Conservation (phyloP, 108 stramenopile genomes). For the Fistulifera pelliculosa region DNA sequence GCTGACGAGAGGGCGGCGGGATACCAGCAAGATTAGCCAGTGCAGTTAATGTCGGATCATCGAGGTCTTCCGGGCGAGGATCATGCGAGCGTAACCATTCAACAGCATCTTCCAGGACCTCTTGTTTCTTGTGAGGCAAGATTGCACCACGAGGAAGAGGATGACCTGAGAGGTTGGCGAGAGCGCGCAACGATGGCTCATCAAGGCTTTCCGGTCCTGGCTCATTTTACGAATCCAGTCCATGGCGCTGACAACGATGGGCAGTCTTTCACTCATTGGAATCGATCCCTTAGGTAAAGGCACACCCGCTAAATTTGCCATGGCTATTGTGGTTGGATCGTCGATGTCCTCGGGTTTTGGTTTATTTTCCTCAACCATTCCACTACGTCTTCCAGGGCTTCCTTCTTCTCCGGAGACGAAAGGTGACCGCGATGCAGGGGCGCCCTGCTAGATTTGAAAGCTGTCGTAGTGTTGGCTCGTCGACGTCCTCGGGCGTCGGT, state of each 20-base stretch:
- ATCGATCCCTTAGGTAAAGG: constrained; percentile 1
- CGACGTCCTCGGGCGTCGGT: constrained; percentile 5
- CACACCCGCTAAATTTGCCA: constrained; percentile 7
- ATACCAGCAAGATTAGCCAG: constrained; percentile 12
- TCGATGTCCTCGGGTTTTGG: constrained; percentile 2
- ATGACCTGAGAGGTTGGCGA: constrained; percentile 6
- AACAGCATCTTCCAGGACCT: constrained; percentile 1
- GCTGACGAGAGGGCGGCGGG: not conserved
- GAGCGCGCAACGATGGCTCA: constrained; percentile 4
- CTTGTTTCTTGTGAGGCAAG: constrained; percentile 1
- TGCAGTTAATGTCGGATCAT: constrained; percentile 5
- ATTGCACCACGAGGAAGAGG: constrained; percentile 7
- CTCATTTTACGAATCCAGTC: constrained; percentile 25
- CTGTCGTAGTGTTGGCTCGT: constrained; percentile 8
- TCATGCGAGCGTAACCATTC: constrained; percentile 10
- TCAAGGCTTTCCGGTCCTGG: constrained; percentile 1
- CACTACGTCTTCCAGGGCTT: constrained; percentile 19
- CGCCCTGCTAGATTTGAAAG: constrained; percentile 4
- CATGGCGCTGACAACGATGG: constrained; percentile 19
- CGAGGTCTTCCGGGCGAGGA: constrained; percentile 4
- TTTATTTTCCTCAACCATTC: constrained; percentile 23
- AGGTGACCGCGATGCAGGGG: not conserved
- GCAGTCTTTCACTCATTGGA: not conserved
- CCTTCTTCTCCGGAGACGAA: constrained; percentile 1
- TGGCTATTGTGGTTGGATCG: constrained; percentile 4